phyloP scores from a whole-genome alignment of 345 rosid species.

The Excoecaria agallocha region DNA sequence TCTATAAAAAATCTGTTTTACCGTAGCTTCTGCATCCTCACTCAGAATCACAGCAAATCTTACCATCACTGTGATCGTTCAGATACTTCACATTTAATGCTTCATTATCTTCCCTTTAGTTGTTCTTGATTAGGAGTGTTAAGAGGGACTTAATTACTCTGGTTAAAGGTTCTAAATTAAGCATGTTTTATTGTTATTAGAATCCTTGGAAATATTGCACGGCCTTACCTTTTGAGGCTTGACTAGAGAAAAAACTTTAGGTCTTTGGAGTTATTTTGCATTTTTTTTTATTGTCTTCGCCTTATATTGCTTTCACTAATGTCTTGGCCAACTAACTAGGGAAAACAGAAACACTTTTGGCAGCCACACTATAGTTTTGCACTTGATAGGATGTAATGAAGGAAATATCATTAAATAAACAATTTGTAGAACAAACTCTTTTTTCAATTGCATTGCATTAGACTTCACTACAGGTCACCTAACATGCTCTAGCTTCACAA shows the following conservation, averaged over 20 bases:
- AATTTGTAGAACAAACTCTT: background rate
- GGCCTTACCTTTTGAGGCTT: too few relatives aligned
- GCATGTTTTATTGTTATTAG: too few relatives aligned
- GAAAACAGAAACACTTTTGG: background rate
- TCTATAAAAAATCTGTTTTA: background rate
- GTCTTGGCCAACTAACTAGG: background rate
- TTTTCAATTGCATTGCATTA: background rate
- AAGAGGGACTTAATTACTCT: too few relatives aligned
- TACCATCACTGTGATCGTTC: background rate
- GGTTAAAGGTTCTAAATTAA: too few relatives aligned
- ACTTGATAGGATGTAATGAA: too few relatives aligned
- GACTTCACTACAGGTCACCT: background rate
- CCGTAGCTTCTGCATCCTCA: slow-evolving; percentile 13
- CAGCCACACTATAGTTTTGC: background rate
- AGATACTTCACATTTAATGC: background rate
- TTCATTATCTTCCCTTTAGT: background rate
- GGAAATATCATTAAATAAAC: background rate
- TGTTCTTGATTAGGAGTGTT: background rate
- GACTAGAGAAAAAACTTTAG: background rate
- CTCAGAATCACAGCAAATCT: slow-evolving; percentile 1
- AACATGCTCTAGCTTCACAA: background rate
- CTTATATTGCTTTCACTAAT: background rate
- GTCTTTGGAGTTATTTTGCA: background rate
- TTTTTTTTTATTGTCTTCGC: too few relatives aligned
- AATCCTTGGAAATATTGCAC: too few relatives aligned